Conservation (phyloP, 108 stramenopile species). For the Cyclostephanos tholiformis region DNA sequence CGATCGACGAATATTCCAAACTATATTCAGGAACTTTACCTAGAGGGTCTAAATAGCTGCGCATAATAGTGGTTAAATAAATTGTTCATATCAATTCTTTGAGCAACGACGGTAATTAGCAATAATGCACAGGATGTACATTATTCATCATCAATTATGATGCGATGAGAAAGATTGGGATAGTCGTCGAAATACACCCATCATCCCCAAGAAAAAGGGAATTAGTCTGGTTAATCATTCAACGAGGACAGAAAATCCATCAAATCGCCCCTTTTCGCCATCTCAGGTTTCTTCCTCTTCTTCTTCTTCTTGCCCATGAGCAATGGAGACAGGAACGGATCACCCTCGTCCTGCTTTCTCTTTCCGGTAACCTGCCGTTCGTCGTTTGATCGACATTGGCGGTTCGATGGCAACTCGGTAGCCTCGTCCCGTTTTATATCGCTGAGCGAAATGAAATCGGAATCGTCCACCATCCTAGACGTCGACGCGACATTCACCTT, state of each 20-base stretch:
- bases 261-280: slow-evolving; percentile 13
- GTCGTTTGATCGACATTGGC: neutral
- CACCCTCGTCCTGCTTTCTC: slow-evolving; percentile 9
- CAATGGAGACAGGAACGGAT: slow-evolving; percentile 11
- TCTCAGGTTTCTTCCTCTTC: slow-evolving; percentile 26
- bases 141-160: no score
- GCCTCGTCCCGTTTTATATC: neutral
- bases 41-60: no score
- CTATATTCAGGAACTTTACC: no score
- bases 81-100: no score
- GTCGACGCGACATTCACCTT: neutral
- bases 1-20: neutral
- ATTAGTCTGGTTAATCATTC: slow-evolving; percentile 39
- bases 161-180: no score
- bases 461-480: slow-evolving; percentile 16
- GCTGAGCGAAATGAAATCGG: slow-evolving; percentile 33
- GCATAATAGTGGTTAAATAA: no score
- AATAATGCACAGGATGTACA: no score
- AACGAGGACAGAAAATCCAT: slow-evolving; percentile 47
- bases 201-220: no score
- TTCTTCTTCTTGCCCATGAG: slow-evolving; percentile 32
- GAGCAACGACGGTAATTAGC: no score
- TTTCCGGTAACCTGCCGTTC: slow-evolving; percentile 2
- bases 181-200: neutral
- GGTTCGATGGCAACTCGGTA: no score